Evolutionary conservation across 2,329 filamentous ascomycete species (phyloP).

Genomic region (Septoria linicola): DNA sequence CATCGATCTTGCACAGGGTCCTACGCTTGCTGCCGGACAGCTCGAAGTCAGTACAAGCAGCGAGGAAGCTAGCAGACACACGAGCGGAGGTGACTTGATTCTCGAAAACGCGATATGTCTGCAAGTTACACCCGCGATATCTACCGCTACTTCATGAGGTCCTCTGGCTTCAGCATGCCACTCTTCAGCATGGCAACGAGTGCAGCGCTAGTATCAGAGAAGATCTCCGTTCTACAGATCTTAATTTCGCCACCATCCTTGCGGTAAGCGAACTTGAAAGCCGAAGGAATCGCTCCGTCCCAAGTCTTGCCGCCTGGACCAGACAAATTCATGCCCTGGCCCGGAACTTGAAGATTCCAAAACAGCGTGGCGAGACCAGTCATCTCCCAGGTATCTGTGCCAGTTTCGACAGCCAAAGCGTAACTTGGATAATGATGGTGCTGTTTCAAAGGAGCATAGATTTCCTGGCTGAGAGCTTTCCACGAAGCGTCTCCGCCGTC

Average conservation of each 20-base stretch:
- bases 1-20: constrained; percentile 2
- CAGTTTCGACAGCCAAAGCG: constrained; percentile 26
- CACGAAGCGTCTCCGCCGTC: constrained; percentile 27
- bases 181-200: constrained; percentile 26
- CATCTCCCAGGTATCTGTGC: constrained; percentile 30
- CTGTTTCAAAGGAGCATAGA: constrained; percentile 30
- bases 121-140: too few species aligned
- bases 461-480: constrained; percentile 21
- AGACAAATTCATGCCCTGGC: constrained; percentile 20
- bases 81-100: constrained; percentile 4
- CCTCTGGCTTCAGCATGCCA: constrained; percentile 29
- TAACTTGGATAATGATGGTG: constrained; percentile 28
- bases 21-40: constrained; percentile 13
- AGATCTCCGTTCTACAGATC: constrained; percentile 23
- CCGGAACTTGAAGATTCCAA: constrained; percentile 26
- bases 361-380: constrained; percentile 27
- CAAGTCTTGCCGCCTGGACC: constrained; percentile 29
- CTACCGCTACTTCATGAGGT: constrained; percentile 17
- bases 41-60: constrained; percentile 16
- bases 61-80: constrained; percentile 9
- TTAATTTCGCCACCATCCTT: constrained; percentile 16
- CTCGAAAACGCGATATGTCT: too few species aligned
- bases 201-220: constrained; percentile 24
- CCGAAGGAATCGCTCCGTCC: constrained; percentile 29
- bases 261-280: constrained; percentile 31